These are phyloP conservation scores for Rhytidhysteron rufulum DNA, from an alignment of 2,329 filamentous ascomycete species.

Conservation along the genomic window DNA sequence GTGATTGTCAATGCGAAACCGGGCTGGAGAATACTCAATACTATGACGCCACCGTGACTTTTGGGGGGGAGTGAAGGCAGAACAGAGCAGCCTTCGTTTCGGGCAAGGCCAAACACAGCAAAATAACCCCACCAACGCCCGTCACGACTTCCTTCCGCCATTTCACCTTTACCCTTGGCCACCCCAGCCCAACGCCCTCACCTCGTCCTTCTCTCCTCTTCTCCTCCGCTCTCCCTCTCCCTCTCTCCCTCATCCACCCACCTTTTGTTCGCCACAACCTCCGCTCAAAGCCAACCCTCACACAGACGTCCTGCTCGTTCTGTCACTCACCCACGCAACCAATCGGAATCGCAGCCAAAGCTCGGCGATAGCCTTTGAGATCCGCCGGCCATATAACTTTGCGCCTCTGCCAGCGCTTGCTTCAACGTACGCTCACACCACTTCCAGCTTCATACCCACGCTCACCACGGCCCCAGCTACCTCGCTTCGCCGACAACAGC, in stretches of 20 bases:
- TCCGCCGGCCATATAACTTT: constrained; percentile 5
- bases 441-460: constrained; percentile 14
- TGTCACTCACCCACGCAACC: no score
- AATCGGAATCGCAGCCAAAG: no score
- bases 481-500: constrained; percentile 2
- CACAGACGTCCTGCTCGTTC: constrained; percentile 12
- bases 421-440: constrained; percentile 18
- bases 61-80: neutral
- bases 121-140: neutral
- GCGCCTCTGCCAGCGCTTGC: no score
- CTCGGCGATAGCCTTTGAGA: constrained; percentile 7
- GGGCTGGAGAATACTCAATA: no score
- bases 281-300: constrained; percentile 15
- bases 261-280: constrained; percentile 2
- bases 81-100: neutral
- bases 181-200: neutral
- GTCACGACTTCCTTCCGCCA: constrained; percentile 1
- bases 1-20: no score
- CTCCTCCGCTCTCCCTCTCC: neutral
- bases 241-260: neutral
- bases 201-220: neutral
- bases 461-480: constrained; percentile 6
- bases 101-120: neutral
- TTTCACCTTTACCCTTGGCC: neutral
- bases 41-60: neutral